Base-by-base conservation (phyloP, 352 stramenopile species). In the Phytophthora foliorum region DNA sequence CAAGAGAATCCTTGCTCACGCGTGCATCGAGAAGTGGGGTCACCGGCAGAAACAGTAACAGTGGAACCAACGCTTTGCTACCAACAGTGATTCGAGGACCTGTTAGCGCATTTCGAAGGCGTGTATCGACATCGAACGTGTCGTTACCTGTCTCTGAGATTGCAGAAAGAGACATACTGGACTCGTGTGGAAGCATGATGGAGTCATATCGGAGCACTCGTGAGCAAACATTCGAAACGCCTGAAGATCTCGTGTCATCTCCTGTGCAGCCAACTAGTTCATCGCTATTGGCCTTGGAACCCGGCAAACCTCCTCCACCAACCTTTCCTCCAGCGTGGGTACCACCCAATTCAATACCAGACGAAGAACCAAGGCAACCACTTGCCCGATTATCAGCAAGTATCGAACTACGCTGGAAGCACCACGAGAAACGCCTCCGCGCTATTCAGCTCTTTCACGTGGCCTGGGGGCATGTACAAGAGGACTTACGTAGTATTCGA, bases 391-490 rank as follows among this genome's bases (percentile, higher is more conserved):
- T 81, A 17, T 76, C 78, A 52, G 39, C 65, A 16, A 57, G 46
- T 49, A 72, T 51, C 19, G 76, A 86, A 39, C 41, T 75, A 3
- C 70, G 64, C 16, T 86, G 78, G 78, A 75, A 78, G 32, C 62
- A 57, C 2, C 76, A 86, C 39, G 67, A 77, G 45, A 86, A 82
- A 36, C 74, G 78, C 9, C 57, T 86, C 48, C 74, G 75, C 7
- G 78, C 73, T 16, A 69, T 84, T n/a, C 67, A 75, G 52, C 62
- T 74, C 29, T 82, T 81, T 29, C 42, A 75, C 31, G 65, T 63
- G 8, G 60, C 55, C 9, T 79, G 67, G 51, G 51, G 64, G 0
- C 19, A 60, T 10, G 67, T 84, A 6, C 63, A 69, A 38, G n/a
- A 70, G 10, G 62, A 73, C 21, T 22, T 82, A 6, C 27, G 38